Evolutionary conservation across 2,329 filamentous ascomycete species (phyloP), one percentile per base, ranked within the genome.

Genomic region (Calonectria honghensis): DNA sequence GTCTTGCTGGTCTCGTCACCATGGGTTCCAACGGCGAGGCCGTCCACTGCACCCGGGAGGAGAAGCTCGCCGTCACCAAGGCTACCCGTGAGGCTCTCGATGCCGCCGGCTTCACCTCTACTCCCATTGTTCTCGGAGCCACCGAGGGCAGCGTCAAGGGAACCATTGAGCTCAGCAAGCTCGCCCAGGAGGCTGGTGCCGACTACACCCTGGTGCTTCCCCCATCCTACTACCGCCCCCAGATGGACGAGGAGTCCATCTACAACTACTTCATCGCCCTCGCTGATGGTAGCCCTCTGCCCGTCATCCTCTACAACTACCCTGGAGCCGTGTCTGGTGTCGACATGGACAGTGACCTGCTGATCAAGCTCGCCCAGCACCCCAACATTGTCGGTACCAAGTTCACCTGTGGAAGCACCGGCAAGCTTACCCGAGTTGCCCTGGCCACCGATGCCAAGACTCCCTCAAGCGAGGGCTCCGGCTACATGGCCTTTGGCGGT

Each of bases 21-120:
- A 95, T 97, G 93, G 95, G 96, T 76, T 97, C 95, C 79, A 98
- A 97, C 85, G 95, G 95, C 75, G 95, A 98, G 87, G 95, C 95
- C 31, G 94, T 95, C 71, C 95, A 98, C 87, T 93, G 96, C 81
- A 94, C 93, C 69, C 91, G 92, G 57, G 91, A 93, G 76, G 95
- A 98, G 86, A 96, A 96, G 84, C 85, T 91, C 63, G 90, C 91
- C 39, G 93, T 97, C 77, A 96, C 94, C 24, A 89, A 89, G 81
- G 94, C 95, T 68, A 96, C 95, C 11, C 92, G 95, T 71, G 93
- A 95, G 83, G 95, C 95, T 24, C 90, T 98, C 63, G 94, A 97
- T 83, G 93, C 92, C 63, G 94, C 95, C 35, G 95, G 95, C 72
- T 97, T 95, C 88, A 83, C 87, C 59, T 86, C 93, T 59, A 91